Evolutionary conservation across 495 filamentous ascomycete species (phyloP).

Genomic region (Usnea hakonensis): DNA sequence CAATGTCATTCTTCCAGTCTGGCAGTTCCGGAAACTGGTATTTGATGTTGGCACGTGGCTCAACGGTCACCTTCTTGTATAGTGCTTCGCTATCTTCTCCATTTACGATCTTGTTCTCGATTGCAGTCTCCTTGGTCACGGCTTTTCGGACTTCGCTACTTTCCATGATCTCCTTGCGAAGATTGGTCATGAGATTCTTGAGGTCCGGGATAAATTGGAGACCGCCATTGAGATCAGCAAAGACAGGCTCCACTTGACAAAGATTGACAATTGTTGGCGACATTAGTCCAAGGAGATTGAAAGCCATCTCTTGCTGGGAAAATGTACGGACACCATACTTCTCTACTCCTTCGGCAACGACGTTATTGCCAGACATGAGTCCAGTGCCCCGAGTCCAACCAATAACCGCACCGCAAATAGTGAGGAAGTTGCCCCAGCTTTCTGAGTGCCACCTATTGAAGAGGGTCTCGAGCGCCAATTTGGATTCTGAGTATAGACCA

Average conservation of each 20-base stretch:
- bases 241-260: constrained; percentile 92
- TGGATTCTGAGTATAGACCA: constrained; percentile 96
- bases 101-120: constrained; percentile 96
- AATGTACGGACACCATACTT: constrained; percentile 95
- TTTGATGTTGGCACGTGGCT: constrained; percentile 95
- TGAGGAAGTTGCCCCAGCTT: constrained; percentile 95
- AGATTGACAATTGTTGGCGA: constrained; percentile 87
- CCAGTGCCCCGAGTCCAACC: constrained; percentile 98
- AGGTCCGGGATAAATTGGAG: constrained; percentile 95
- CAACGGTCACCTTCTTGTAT: constrained; percentile 88
- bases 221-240: constrained; percentile 93
- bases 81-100: constrained; percentile 84
- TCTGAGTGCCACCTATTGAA: constrained; percentile 99
- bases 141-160: constrained; percentile 89
- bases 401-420: constrained; percentile 96
- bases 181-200: constrained; percentile 84
- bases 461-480: constrained; percentile 90
- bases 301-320: constrained; percentile 99
- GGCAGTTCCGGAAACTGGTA: constrained; percentile 87
- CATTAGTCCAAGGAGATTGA: constrained; percentile 97
- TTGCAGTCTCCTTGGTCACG: constrained; percentile 89
- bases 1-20: constrained; percentile 83
- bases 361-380: constrained; percentile 96
- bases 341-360: constrained; percentile 94
- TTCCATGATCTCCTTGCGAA: constrained; percentile 87